Percentiles rank a stretch among this genome's conserved stretches.
Evolutionary conservation across 257 asterid species (phyloP).

Genomic region (Solanum pimpinellifolium): DNA sequence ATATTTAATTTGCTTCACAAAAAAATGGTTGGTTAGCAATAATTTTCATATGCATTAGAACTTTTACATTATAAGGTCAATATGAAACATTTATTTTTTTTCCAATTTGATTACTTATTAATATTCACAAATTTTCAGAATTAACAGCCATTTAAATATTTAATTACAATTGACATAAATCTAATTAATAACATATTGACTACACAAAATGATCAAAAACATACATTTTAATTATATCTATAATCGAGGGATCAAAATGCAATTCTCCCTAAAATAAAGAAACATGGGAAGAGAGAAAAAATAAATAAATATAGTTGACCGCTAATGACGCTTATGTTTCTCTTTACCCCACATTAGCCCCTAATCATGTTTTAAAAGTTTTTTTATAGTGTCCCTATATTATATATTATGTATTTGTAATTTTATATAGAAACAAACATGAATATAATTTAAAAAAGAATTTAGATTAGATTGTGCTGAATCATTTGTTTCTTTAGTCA

Average conservation of each 20-base stretch:
- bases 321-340: constrained; percentile 3
- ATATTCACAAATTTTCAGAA: neutral
- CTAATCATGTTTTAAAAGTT: neutral
- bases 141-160: no score
- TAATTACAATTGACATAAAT: neutral
- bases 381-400: neutral
- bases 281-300: neutral
- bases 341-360: neutral
- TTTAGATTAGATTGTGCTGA: neutral
- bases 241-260: neutral
- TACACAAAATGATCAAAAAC: neutral
- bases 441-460: neutral
- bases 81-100: neutral
- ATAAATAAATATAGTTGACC: neutral
- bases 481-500: neutral
- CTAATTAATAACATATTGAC: neutral
- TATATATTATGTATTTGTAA: neutral
- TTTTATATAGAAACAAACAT: neutral
- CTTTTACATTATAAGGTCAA: no score
- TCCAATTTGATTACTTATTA: neutral
- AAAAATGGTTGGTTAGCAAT: neutral
- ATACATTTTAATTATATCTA: neutral
- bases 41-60: neutral
- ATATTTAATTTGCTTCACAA: no score
- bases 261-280: neutral